These are phyloP conservation scores for Chalara sp. DNA, from an alignment of 2,329 filamentous ascomycete species.

Conservation along the genomic window DNA sequence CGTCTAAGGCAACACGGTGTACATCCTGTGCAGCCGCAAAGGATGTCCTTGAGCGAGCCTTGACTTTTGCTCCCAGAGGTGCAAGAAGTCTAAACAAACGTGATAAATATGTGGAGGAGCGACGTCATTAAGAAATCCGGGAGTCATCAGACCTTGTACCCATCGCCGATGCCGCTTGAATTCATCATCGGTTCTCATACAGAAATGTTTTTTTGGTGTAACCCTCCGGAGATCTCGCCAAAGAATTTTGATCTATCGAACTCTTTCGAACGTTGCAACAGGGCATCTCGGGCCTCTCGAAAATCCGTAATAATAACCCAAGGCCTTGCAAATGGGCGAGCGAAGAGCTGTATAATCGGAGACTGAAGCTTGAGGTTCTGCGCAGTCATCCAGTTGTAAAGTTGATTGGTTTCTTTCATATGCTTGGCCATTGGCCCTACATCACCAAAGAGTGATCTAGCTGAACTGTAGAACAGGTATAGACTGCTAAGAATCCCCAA, in stretches of 20 bases:
- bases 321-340: slow-evolving; percentile 13
- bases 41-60: slow-evolving; percentile 7
- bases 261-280: slow-evolving; percentile 22
- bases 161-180: slow-evolving; percentile 23
- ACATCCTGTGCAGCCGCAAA: slow-evolving; percentile 6
- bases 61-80: slow-evolving; percentile 24
- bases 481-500: background rate
- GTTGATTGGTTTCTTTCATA: slow-evolving; percentile 1
- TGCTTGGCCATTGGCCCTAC: slow-evolving; percentile 3
- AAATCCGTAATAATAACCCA: slow-evolving; percentile 22
- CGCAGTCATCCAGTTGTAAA: slow-evolving; percentile 2
- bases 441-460: slow-evolving; percentile 7
- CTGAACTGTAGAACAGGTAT: background rate
- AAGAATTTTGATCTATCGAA: slow-evolving; percentile 25
- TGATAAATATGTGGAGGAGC: slow-evolving; percentile 24
- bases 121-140: slow-evolving; percentile 23
- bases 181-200: slow-evolving; percentile 21
- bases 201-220: slow-evolving; percentile 22
- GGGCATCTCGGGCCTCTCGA: slow-evolving; percentile 24
- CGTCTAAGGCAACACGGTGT: slow-evolving; percentile 5
- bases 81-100: slow-evolving; percentile 18
- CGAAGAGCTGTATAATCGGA: slow-evolving; percentile 22
- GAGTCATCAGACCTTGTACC: slow-evolving; percentile 26
- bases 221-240: slow-evolving; percentile 18
- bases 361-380: slow-evolving; percentile 8